A percentile compares a stretch with the other conserved stretches of the same genome.
Conservation (phyloP, 2,329 filamentous ascomycete species). For the Cladosporium halotolerans region DNA sequence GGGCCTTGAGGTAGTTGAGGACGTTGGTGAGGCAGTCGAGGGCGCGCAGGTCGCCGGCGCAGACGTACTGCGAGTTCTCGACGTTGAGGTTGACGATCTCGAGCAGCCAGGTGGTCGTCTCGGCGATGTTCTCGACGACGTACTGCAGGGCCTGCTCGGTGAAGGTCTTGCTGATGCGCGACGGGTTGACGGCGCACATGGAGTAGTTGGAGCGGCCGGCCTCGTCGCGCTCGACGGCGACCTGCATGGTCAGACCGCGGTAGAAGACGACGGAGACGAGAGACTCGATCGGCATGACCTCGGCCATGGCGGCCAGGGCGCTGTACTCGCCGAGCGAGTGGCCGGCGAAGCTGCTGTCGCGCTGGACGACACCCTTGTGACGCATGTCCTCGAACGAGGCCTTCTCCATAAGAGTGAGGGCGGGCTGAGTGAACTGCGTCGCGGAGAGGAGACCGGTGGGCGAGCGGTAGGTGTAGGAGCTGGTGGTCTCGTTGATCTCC, state of each 20-base stretch:
- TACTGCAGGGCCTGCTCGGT: conserved; percentile 96
- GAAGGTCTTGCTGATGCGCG: conserved; percentile 96
- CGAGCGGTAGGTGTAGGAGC: conserved; percentile 94
- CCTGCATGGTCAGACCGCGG: conserved; percentile 97
- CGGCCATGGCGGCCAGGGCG: conserved; percentile 86
- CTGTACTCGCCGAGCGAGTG: conserved; percentile 99
- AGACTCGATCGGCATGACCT: conserved; percentile 99
- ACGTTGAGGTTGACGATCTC: conserved; percentile 97
- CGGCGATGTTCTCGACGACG: conserved; percentile 89
- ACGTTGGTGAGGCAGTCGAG: conserved; percentile 66
- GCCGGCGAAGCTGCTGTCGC: conserved; percentile 94
- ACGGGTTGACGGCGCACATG: conserved; percentile 98
- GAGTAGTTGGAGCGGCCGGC: conserved; percentile 93
- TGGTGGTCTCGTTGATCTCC: conserved; percentile 85
- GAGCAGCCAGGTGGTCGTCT: conserved; percentile 88
- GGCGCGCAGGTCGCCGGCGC: conserved; percentile 60
- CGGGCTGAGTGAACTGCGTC: conserved; percentile 97
- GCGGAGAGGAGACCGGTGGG: conserved; percentile 91
- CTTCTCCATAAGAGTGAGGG: conserved; percentile 98
- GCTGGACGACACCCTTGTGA: conserved; percentile 88
- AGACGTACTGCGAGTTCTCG: conserved; percentile 64
- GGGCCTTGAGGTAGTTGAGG: conserved; percentile 89
- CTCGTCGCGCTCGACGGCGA: conserved; percentile 93
- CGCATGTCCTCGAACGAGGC: conserved; percentile 99
- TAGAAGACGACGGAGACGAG: conserved; percentile 99